Evolutionary conservation across 2,329 filamentous ascomycete species (phyloP), one percentile per base, ranked within the genome.

Genomic region (Aspergillus sp.): DNA sequence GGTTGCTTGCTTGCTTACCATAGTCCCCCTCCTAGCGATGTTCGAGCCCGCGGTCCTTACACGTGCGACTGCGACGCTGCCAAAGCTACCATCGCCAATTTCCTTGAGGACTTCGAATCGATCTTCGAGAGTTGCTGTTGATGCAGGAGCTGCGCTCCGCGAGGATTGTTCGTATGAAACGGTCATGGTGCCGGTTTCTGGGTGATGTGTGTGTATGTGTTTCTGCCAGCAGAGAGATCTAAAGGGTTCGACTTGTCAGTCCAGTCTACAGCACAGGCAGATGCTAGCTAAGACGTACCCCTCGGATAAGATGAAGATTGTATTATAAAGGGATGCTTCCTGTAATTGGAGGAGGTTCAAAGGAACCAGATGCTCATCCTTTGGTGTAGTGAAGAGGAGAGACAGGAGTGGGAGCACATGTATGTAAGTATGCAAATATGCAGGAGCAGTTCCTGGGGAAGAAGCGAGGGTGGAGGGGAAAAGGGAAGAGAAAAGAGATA

Each of bases 81-180:
- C 93, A 66, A 98, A 98, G 73, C 93, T 97, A 57, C 93, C 93
- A 81, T 98, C 93, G 43, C 93, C 93, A 66, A 98, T 94, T 63
- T 98, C 93, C 72, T 97, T 98, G 65, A 98, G 74, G 46, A 98
- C 83, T 70, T 98, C 91, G 66, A 96, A 98, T 58, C 90, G 83
- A 65, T 98, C 93, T 66, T 96, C 90, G 45, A 98, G 81, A 50
- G 75, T 69, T 26, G 67, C 71, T 64, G 71, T 77, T 61, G 66
- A 74, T 55, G 66, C 67, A 5, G 55, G 49, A 42, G 56, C 53
- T 67, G 73, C 47, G 78, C 79, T 67, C 80, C 80, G 65, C 86
- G 80, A 60, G 83, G 84, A 78, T 1, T 19, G 19, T 62, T 91
- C 88, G 67, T 83, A 82, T 63, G 80, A 77, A 69, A 88, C 81